phyloP scores from a whole-genome alignment of 768 basidiomycete genomes.

The Cystobasidium onofrii region DNA sequence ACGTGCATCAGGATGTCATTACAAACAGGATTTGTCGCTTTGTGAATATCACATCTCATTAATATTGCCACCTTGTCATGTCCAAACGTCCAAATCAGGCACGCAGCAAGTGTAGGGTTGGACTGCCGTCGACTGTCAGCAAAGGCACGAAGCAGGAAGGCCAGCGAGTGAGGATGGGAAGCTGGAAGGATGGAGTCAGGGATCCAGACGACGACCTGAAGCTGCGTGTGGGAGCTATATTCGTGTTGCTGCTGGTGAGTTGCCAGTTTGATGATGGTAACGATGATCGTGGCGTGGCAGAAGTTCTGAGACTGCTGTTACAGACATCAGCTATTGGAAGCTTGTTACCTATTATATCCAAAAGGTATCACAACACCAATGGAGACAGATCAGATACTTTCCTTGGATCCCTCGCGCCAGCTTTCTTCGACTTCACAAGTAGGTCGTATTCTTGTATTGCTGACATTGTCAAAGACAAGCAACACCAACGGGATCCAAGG shows the following conservation, averaged over 20 bases:
- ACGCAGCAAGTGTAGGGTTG: not conserved
- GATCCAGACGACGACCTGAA: constrained; percentile 5
- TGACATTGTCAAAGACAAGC: too few species aligned
- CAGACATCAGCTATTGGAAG: constrained; percentile 22
- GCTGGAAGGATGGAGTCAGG: not conserved
- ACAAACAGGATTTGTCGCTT: too few species aligned
- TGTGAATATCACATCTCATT: too few species aligned
- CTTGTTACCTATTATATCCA: constrained; percentile 13
- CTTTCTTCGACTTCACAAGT: constrained; percentile 30
- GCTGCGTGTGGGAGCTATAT: constrained; percentile 16
- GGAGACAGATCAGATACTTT: not conserved
- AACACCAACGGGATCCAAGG: too few species aligned
- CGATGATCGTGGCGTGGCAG: not conserved
- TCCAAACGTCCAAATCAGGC: not conserved
- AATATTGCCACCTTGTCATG: too few species aligned
- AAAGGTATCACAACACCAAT: not conserved
- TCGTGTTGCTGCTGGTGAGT: constrained; percentile 17
- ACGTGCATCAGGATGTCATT: too few species aligned
- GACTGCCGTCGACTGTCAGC: not conserved
- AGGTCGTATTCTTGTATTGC: not conserved
- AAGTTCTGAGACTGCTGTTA: constrained; percentile 10
- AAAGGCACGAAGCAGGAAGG: not conserved
- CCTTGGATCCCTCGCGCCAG: not conserved
- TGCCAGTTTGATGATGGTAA: not conserved
- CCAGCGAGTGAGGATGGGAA: not conserved